Base-by-base conservation (phyloP, 1,284 basidiomycete species). In the Sutorius eximius region DNA sequence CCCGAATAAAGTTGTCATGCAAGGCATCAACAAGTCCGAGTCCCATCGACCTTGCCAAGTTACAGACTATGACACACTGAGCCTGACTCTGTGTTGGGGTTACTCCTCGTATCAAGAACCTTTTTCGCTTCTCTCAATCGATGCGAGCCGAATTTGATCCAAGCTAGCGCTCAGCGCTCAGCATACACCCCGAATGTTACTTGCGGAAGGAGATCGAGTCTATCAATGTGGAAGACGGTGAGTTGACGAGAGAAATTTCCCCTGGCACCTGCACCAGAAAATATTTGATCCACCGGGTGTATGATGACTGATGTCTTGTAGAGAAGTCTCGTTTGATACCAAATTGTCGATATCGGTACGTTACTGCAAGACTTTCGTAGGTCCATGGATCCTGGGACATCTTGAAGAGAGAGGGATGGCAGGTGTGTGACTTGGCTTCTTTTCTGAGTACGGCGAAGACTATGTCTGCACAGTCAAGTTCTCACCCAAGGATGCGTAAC, bases 161-260 rank as follows among this genome's bases (percentile, higher is more conserved):
- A 3, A n/a, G 22, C 37, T 29, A 59, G 57, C 51, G 10, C 18
- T 59, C 44, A 59, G 57, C 51, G 10, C 18, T 59, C 44, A 20
- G 7, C 24, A 33, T 51, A 1, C 7, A 34, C 18, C 16, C 56
- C 42, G 10, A 45, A 2, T 1, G 24, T 22, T 15, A 41, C 29
- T 43, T 45, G 15, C 22, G 12, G 18, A 51, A 57, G 18, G 24
- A 15, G 12, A 30, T 59, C 18, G 32, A 45, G 9, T 34, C 15
- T 18, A 40, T 59, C 29, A 6, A 6, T 5, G 2, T 51, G 22
- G 38, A 40, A 9, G 37, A 30, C 1, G 45, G 53, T 16, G 11
- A 16, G 5, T 4, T 15, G 0, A 30, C 20, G 10, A 48, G 11
- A 22, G 5, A 51, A 6, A 41, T 42, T 24, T 34, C 41, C 45